Base-by-base conservation (phyloP, 2,329 filamentous ascomycete genomes). In the Fusarium napiforme region DNA sequence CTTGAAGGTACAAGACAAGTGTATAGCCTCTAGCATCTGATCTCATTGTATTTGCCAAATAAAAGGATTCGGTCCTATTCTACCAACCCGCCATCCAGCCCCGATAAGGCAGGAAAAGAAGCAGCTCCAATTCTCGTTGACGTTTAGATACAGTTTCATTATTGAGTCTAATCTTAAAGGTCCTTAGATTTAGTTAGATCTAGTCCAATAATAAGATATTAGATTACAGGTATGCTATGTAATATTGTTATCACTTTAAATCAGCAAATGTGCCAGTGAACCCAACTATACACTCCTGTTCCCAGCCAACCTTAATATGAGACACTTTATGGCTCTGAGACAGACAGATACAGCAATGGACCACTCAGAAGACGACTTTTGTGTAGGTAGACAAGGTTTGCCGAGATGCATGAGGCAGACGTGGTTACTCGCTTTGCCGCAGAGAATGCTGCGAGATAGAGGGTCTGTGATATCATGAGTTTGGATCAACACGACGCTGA, bases 341-440 rank as follows among this genome's bases (percentile, higher is more conserved):
- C 60, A 62, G 26, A 30, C 42, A 55, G 43, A 59, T 61, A 50
- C 39, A 37, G 67, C 53, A 15, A 50, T 47, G 49, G 34, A 40
- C 49, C 36, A 47, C 40, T 45, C 26, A 30, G 36, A 50, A 59
- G 34, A 49, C 39, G 40, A 32, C 21, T 39, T 53, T 60, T 40
- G 47, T 45, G 42, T 42, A 55, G 47, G 50, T 26, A 32, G 72
- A 28, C 37, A 64, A 58, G 64, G 71, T 61, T 61, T 64, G 39
- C 46, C 19, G 45, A 67, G 30, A 32, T 53, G 52, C 43, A 52
- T 66, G 49, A 63, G 52, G 36, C 28, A 56, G 47, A 42, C 15
- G 42, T 47, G 47, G 56, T 40, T 49, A 34, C 63, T 68, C 59
- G 46, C 42, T 68, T 52, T 67, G 71, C 46, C 61, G 40, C 66